Percentiles rank a stretch among this genome's conserved stretches.
phyloP scores from a whole-genome alignment of 108 stramenopile species.

The Bacterosira constricta region DNA sequence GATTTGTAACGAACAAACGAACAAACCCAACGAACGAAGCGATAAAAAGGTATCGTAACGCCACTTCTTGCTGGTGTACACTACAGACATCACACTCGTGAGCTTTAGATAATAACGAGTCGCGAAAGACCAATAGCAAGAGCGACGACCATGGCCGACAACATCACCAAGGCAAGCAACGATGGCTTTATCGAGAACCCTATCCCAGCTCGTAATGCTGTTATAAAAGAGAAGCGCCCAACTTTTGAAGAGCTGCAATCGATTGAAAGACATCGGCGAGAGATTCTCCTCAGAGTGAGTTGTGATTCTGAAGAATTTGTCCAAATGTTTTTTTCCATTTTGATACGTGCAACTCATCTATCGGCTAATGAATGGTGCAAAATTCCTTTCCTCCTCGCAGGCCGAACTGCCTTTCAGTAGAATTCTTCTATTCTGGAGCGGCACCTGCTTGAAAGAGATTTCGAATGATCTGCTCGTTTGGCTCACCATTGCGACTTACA shows the following conservation, averaged over 20 bases:
- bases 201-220: too few species aligned
- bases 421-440: constrained; percentile 20
- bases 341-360: neutral
- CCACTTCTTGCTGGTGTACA: too few species aligned
- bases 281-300: constrained; percentile 28
- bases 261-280: constrained; percentile 17
- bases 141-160: too few species aligned
- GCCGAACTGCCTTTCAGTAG: constrained; percentile 28
- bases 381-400: neutral
- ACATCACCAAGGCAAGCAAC: too few species aligned
- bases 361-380: too few species aligned
- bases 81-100: too few species aligned
- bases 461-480: constrained; percentile 42
- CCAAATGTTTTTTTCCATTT: neutral
- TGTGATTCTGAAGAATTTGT: neutral
- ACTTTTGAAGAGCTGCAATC: constrained; percentile 19
- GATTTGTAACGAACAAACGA: too few species aligned
- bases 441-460: constrained; percentile 25
- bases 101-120: too few species aligned
- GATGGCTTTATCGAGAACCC: too few species aligned
- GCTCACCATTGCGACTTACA: constrained; percentile 42
- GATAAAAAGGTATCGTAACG: too few species aligned
- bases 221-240: neutral
- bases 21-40: too few species aligned
- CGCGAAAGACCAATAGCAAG: too few species aligned